These are phyloP conservation scores for Hygrocybe coccinea DNA, from an alignment of 768 basidiomycete genomes.

Conservation along the genomic window DNA sequence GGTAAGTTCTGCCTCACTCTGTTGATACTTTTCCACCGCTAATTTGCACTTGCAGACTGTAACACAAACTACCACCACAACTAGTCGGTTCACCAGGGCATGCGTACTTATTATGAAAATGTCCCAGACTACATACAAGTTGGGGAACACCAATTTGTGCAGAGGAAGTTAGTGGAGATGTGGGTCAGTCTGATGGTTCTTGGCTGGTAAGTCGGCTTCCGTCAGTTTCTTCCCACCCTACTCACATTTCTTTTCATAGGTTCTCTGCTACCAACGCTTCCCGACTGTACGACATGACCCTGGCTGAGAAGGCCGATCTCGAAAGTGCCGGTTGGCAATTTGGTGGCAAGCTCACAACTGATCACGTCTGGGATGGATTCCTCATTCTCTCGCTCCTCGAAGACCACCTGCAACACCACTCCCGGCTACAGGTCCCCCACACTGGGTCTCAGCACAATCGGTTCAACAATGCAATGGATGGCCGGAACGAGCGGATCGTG, in stretches of 20 bases:
- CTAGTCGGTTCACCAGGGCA: constrained; percentile 16
- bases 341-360: constrained; percentile 14
- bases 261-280: constrained; percentile 17
- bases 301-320: constrained; percentile 8
- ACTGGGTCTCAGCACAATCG: constrained; percentile 22
- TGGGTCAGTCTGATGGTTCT: constrained; percentile 13
- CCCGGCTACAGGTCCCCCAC: constrained; percentile 20
- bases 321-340: constrained; percentile 20
- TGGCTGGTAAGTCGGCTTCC: constrained; percentile 18
- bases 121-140: constrained; percentile 24
- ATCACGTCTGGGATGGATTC: constrained; percentile 32
- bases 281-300: constrained; percentile 14
- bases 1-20: constrained; percentile 7
- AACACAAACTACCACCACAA: constrained; percentile 26
- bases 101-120: constrained; percentile 20
- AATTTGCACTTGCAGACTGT: constrained; percentile 13
- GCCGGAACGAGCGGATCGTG: constrained; percentile 20
- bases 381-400: constrained; percentile 24
- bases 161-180: constrained; percentile 15
- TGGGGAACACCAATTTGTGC: constrained; percentile 7
- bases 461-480: constrained; percentile 24
- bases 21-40: background rate
- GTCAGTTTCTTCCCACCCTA: background rate
- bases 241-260: constrained; percentile 6
- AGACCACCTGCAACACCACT: constrained; percentile 9